Conservation (phyloP, 768 basidiomycete genomes). For the Exidia glandulosa region DNA sequence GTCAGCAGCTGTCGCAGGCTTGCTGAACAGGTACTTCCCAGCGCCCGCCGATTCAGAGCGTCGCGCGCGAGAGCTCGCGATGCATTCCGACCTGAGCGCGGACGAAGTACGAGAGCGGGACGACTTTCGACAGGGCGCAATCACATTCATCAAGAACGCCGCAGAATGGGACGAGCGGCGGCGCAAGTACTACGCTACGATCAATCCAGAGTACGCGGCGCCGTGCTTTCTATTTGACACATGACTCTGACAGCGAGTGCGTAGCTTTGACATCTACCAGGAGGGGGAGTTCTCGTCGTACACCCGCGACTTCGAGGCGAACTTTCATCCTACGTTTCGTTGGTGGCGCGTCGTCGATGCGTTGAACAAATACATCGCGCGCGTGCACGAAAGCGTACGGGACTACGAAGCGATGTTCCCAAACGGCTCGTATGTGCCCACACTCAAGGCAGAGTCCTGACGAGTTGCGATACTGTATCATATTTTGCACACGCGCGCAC, state of each 20-base stretch:
- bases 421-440: too few species aligned
- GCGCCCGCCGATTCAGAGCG: background rate
- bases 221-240: too few species aligned
- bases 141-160: background rate
- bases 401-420: background rate
- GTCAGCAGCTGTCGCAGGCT: background rate
- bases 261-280: background rate
- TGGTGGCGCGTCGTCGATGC: background rate
- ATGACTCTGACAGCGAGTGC: background rate
- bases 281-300: background rate
- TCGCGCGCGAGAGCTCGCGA: background rate
- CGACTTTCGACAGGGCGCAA: background rate
- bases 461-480: too few species aligned
- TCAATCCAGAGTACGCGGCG: background rate
- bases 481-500: too few species aligned
- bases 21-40: background rate
- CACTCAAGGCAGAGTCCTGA: too few species aligned
- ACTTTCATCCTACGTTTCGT: background rate
- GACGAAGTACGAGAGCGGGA: background rate
- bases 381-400: background rate
- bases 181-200: background rate
- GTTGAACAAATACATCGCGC: background rate
- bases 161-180: background rate
- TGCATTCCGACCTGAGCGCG: background rate
- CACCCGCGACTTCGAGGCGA: background rate